These are phyloP conservation scores for Colletotrichum paranaense DNA, from an alignment of 2,329 filamentous ascomycete genomes.

Conservation along the genomic window DNA sequence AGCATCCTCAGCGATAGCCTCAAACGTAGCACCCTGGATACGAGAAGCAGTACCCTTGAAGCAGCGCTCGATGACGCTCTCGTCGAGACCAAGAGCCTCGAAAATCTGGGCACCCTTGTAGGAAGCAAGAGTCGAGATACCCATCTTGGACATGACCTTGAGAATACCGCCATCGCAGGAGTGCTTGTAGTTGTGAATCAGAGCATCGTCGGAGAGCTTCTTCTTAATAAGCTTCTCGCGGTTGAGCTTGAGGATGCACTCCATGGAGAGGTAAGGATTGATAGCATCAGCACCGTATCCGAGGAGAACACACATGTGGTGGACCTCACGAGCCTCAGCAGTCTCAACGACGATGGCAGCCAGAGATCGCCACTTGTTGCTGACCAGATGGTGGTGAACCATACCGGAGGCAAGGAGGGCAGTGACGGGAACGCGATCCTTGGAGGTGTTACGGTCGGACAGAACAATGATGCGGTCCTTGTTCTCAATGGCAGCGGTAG, in stretches of 20 bases:
- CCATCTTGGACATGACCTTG: slow-evolving; percentile 99
- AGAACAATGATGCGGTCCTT: slow-evolving; percentile 88
- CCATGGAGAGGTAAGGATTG: slow-evolving; percentile 94
- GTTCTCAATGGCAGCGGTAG: slow-evolving; percentile 84
- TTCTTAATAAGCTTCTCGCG: slow-evolving; percentile 93
- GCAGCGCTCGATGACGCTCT: slow-evolving; percentile 91
- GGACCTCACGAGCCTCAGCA: slow-evolving; percentile 94
- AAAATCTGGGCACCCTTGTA: slow-evolving; percentile 99
- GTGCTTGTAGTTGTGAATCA: slow-evolving; percentile 96
- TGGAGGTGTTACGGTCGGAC: slow-evolving; percentile 87
- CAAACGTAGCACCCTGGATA: slow-evolving; percentile 94
- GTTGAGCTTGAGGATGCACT: slow-evolving; percentile 97
- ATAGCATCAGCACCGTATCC: slow-evolving; percentile 95
- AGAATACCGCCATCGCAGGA: slow-evolving; percentile 96
- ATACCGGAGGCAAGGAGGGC: slow-evolving; percentile 89
- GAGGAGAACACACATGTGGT: slow-evolving; percentile 98
- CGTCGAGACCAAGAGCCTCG: slow-evolving; percentile 93
- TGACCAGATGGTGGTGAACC: slow-evolving; percentile 94
- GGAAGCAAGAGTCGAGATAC: slow-evolving; percentile 93
- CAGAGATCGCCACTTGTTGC: slow-evolving; percentile 94
- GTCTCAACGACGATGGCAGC: slow-evolving; percentile 91
- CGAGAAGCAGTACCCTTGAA: slow-evolving; percentile 95
- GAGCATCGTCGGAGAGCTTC: slow-evolving; percentile 81
- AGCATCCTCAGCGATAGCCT: slow-evolving; percentile 91
- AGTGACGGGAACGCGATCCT: slow-evolving; percentile 86